Percentiles rank a stretch among this genome's conserved stretches.
Evolutionary conservation across 495 filamentous ascomycete species (phyloP).

Genomic region (Penicillium mononematosum): DNA sequence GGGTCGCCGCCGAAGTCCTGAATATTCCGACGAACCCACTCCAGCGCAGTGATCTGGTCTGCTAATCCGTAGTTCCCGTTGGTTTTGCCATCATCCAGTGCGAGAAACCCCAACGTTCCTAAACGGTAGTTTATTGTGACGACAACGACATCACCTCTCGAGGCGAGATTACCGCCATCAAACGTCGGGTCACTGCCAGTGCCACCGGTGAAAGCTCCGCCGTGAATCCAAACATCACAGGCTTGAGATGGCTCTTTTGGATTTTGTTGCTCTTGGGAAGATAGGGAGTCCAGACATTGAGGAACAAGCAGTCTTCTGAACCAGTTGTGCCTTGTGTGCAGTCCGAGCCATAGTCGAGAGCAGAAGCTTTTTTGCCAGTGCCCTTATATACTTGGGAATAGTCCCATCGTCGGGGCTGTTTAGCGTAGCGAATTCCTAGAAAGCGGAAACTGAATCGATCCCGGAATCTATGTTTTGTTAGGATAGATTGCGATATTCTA

Average conservation of each 20-base stretch:
- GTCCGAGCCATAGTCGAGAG: conserved; percentile 21
- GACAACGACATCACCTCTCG: conserved; percentile 46
- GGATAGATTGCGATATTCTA: background rate
- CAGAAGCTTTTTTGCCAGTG: conserved; percentile 12
- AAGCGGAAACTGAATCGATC: conserved; percentile 29
- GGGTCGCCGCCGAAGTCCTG: conserved; percentile 48
- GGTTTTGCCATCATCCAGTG: conserved; percentile 22
- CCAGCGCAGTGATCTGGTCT: conserved; percentile 39
- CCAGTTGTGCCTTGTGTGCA: conserved; percentile 22
- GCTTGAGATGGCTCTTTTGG: conserved; percentile 27
- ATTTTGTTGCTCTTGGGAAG: conserved; percentile 32
- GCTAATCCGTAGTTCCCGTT: conserved; percentile 40
- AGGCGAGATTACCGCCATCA: conserved; percentile 45
- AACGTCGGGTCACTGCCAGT: conserved; percentile 35
- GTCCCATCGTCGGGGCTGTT: conserved; percentile 20
- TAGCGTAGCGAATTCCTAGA: conserved; percentile 26
- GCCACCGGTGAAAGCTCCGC: conserved; percentile 46
- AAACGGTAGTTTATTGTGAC: conserved; percentile 47
- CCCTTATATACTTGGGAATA: conserved; percentile 25
- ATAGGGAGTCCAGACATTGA: conserved; percentile 51
- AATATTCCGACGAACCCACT: conserved; percentile 37
- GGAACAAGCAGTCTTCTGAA: conserved; percentile 38
- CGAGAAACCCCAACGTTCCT: conserved; percentile 39
- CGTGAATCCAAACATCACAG: conserved; percentile 51
- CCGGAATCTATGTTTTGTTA: conserved; percentile 21